phyloP scores from a whole-genome alignment of 306 rosid species.

The Pyrus communis region DNA sequence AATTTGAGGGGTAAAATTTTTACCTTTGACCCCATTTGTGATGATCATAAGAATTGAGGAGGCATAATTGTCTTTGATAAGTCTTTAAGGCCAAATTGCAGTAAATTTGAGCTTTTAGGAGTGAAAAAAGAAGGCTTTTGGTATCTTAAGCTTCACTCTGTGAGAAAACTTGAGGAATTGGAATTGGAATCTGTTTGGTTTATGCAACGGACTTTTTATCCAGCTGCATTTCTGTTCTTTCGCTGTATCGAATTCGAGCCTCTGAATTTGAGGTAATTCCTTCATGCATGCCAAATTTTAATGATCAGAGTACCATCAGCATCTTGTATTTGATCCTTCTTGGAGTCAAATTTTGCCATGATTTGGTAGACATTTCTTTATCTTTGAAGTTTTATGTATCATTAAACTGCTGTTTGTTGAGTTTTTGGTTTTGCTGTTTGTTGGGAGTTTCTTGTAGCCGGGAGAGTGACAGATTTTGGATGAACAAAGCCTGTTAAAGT shows the following conservation, averaged over 20 bases:
- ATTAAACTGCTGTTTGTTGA: slow-evolving; percentile 11
- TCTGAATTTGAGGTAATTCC: slow-evolving; percentile 28
- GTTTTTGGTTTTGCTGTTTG: slow-evolving; percentile 16
- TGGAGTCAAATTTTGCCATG: background rate
- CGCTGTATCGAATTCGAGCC: slow-evolving; percentile 15
- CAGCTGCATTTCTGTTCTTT: slow-evolving; percentile 26
- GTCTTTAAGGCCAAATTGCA: slow-evolving; percentile 21
- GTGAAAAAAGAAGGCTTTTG: slow-evolving; percentile 28
- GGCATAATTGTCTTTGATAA: slow-evolving; percentile 13
- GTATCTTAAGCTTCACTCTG: slow-evolving; percentile 35
- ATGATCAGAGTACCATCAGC: slow-evolving; percentile 7
- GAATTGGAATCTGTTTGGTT: slow-evolving; percentile 29
- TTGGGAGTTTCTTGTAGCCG: slow-evolving; percentile 26
- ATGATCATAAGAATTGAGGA: slow-evolving; percentile 21
- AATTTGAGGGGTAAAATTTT: slow-evolving; percentile 26
- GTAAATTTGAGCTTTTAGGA: slow-evolving; percentile 24
- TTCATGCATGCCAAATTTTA: slow-evolving; percentile 21
- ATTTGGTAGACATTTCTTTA: background rate
- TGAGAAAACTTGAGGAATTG: slow-evolving; percentile 33
- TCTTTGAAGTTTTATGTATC: background rate
- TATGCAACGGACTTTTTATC: slow-evolving; percentile 17
- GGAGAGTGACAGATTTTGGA: slow-evolving; percentile 18
- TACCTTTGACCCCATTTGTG: slow-evolving; percentile 19
- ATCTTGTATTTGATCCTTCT: background rate
- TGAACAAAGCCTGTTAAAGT: slow-evolving; percentile 1